Evolutionary conservation across 495 filamentous ascomycete genomes (phyloP).

Genomic region (Xylaria venustula): DNA sequence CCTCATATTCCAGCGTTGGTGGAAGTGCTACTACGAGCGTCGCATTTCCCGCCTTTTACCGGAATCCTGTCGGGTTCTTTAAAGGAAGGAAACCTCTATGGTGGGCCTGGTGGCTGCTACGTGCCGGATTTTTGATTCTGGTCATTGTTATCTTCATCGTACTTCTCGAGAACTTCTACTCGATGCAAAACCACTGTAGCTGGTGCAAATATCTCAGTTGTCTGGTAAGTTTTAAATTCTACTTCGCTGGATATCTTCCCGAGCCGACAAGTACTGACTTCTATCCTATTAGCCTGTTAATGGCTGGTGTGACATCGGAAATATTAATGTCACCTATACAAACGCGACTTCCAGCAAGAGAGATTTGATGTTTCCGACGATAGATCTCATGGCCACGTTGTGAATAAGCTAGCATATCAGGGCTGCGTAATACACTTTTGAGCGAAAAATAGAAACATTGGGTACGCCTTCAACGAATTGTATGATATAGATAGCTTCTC

Average conservation of each 20-base stretch:
- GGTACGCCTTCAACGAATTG: neutral
- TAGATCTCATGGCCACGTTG: neutral
- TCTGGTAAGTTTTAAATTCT: conserved; percentile 64
- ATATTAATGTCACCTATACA: conserved; percentile 35
- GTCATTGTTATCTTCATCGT: conserved; percentile 81
- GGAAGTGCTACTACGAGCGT: conserved; percentile 37
- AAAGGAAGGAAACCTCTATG: conserved; percentile 86
- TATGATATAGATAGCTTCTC: conserved; percentile 3
- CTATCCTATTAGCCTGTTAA: conserved; percentile 60
- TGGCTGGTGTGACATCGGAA: conserved; percentile 74
- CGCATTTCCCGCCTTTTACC: conserved; percentile 57
- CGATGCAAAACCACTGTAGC: conserved; percentile 65
- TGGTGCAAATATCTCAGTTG: conserved; percentile 97
- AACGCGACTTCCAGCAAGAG: conserved; percentile 28
- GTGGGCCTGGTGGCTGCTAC: conserved; percentile 97
- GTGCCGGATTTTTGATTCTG: conserved; percentile 73
- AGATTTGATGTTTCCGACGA: conserved; percentile 18
- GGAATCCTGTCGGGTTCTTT: conserved; percentile 78
- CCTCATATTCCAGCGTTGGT: conserved; percentile 42
- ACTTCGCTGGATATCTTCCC: neutral
- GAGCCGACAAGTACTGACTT: neutral
- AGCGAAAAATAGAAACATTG: neutral
- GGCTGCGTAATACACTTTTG: neutral
- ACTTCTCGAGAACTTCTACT: conserved; percentile 87
- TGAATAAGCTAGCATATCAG: neutral